Percentiles rank a stretch among this genome's conserved stretches.
Conservation (phyloP, 2,329 filamentous ascomycete genomes). For the Fusarium sp. region DNA sequence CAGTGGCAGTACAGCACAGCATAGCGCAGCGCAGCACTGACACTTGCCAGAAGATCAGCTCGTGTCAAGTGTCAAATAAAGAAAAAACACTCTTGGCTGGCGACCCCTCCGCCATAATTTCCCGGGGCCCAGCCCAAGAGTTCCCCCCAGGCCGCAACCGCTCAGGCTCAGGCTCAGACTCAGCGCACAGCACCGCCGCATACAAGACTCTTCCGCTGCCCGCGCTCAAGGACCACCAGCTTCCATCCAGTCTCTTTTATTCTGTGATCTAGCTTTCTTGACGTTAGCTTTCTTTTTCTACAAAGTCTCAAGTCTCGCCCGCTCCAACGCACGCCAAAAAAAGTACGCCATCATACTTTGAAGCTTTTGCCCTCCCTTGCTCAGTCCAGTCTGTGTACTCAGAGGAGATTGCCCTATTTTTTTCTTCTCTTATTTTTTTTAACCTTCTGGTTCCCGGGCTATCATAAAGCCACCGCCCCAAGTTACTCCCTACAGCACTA, state of each 20-base stretch:
- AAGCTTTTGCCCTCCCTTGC: slow-evolving; percentile 31
- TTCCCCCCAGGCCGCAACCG: neutral
- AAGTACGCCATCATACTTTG: slow-evolving; percentile 35
- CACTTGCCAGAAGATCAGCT: slow-evolving; percentile 29
- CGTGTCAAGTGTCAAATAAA: slow-evolving; percentile 40
- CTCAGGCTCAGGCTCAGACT: slow-evolving; percentile 25
- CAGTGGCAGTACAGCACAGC: neutral
- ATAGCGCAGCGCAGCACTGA: slow-evolving; percentile 1
- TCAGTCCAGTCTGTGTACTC: neutral
- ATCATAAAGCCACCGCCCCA: slow-evolving; percentile 14
- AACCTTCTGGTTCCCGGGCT: slow-evolving; percentile 22
- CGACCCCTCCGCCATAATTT: slow-evolving; percentile 44
- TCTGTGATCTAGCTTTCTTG: slow-evolving; percentile 36
- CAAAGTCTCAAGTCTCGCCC: slow-evolving; percentile 38
- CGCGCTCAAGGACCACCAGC: slow-evolving; percentile 7
- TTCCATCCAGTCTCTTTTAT: slow-evolving; percentile 18
- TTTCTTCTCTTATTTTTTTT: slow-evolving; percentile 27
- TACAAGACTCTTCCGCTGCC: slow-evolving; percentile 37
- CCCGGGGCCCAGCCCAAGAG: slow-evolving; percentile 42
- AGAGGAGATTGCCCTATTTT: slow-evolving; percentile 39
- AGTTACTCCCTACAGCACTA: slow-evolving; percentile 1
- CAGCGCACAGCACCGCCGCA: slow-evolving; percentile 23
- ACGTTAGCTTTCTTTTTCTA: slow-evolving; percentile 32
- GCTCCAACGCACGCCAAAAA: slow-evolving; percentile 29
- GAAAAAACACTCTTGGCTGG: slow-evolving; percentile 40